These are phyloP conservation scores for Penicillium subrubescens DNA, from an alignment of 495 filamentous ascomycete genomes.

Conservation along the genomic window DNA sequence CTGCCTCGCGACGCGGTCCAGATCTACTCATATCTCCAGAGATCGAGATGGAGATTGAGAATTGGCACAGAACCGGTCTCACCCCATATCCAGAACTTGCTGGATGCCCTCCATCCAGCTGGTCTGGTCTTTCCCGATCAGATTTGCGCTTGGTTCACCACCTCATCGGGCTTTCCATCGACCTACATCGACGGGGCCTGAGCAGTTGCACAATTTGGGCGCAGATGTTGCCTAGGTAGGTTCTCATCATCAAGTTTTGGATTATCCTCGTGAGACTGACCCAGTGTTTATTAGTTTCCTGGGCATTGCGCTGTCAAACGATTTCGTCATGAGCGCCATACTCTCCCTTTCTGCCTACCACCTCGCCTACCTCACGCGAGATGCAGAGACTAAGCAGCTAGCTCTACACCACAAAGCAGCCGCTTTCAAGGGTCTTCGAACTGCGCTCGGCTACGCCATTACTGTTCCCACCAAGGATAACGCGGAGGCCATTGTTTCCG, in stretches of 20 bases:
- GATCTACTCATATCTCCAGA: conserved; percentile 82
- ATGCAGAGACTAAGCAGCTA: conserved; percentile 78
- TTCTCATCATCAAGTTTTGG: not conserved
- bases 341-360: conserved; percentile 90
- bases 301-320: conserved; percentile 73
- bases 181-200: conserved; percentile 74
- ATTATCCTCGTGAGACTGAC: not conserved
- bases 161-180: conserved; percentile 79
- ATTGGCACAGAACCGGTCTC: conserved; percentile 80
- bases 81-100: conserved; percentile 86
- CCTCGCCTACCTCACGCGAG: conserved; percentile 81
- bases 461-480: conserved; percentile 81
- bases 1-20: conserved; percentile 66
- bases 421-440: conserved; percentile 84
- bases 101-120: conserved; percentile 61
- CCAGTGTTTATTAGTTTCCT: conserved; percentile 64
- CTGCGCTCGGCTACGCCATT: conserved; percentile 58
- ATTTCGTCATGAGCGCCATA: conserved; percentile 91
- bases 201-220: conserved; percentile 89
- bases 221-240: conserved; percentile 87
- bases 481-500: conserved; percentile 88
- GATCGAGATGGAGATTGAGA: conserved; percentile 76
- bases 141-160: conserved; percentile 91
- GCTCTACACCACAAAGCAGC: conserved; percentile 83
- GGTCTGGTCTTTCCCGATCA: conserved; percentile 65